These are phyloP conservation scores for Euphorbia pulcherrima DNA, from an alignment of 345 rosid genomes.

Conservation along the genomic window DNA sequence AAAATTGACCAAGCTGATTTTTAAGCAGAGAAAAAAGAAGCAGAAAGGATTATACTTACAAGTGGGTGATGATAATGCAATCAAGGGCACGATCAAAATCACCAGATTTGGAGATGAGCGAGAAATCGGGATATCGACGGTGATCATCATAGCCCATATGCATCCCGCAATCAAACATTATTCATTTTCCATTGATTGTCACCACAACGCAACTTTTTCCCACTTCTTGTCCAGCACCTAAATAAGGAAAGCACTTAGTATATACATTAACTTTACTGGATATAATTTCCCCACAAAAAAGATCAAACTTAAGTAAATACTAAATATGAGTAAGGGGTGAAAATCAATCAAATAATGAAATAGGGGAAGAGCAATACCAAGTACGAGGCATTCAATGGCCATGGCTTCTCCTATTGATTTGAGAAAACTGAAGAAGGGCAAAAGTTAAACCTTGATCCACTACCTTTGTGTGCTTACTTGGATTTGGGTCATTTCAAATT, in stretches of 20 bases:
- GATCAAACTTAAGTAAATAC: not conserved
- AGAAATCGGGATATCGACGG: slow-evolving; percentile 81
- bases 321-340: not conserved
- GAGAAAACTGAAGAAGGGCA: not conserved
- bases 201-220: slow-evolving; percentile 98
- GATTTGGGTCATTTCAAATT: no score
- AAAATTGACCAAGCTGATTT: not conserved
- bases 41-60: slow-evolving; percentile 30
- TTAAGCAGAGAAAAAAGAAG: not conserved
- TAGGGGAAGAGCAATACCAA: slow-evolving; percentile 6
- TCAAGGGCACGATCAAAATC: slow-evolving; percentile 52
- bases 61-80: slow-evolving; percentile 85
- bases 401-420: slow-evolving; percentile 19
- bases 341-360: not conserved
- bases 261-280: not conserved
- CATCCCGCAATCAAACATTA: slow-evolving; percentile 99
- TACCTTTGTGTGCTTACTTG: slow-evolving; percentile 4
- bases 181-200: slow-evolving; percentile 67
- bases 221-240: slow-evolving; percentile 94
- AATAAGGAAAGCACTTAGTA: not conserved
- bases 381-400: slow-evolving; percentile 78
- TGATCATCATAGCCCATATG: slow-evolving; percentile 86
- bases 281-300: not conserved
- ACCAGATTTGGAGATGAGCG: slow-evolving; percentile 49
- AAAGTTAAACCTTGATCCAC: not conserved